Percentiles rank a stretch among this genome's conserved stretches.
Evolutionary conservation across 164 flowering plant genomes (phyloP).

Genomic region (Nymphaea colorata): DNA sequence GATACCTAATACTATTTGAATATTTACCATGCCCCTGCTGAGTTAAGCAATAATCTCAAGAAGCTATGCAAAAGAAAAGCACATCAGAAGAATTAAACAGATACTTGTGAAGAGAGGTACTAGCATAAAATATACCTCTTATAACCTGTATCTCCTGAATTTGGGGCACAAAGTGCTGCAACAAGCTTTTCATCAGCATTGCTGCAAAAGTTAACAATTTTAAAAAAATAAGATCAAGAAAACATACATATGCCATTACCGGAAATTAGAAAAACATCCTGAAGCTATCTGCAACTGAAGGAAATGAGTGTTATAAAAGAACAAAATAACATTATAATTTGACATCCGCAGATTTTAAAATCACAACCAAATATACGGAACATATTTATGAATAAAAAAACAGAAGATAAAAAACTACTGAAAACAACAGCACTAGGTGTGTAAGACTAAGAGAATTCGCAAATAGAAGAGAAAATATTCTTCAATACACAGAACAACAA

Average conservation of each 20-base stretch:
- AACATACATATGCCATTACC: background rate
- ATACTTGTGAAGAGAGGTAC: background rate
- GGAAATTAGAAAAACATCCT: background rate
- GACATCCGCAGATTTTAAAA: background rate
- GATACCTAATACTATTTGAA: too few species aligned
- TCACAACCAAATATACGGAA: background rate
- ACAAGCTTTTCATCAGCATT: conserved; percentile 96
- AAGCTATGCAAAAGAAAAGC: background rate
- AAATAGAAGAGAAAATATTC: background rate
- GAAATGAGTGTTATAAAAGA: too few species aligned
- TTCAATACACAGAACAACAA: background rate
- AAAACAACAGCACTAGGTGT: background rate
- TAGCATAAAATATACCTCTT: conserved; percentile 30
- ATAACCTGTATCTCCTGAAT: conserved; percentile 22
- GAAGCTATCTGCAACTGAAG: background rate
- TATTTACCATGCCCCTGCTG: too few species aligned
- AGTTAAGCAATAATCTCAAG: too few species aligned
- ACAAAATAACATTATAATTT: background rate
- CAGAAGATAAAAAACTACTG: background rate
- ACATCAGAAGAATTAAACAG: background rate
- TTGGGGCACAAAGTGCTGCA: conserved; percentile 72
- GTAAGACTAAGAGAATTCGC: background rate
- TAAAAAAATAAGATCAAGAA: background rate
- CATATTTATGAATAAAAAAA: background rate
- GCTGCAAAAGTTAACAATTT: conserved; percentile 26